Base-by-base conservation (phyloP, 2,329 filamentous ascomycete genomes). In the Colletotrichum trifolii region DNA sequence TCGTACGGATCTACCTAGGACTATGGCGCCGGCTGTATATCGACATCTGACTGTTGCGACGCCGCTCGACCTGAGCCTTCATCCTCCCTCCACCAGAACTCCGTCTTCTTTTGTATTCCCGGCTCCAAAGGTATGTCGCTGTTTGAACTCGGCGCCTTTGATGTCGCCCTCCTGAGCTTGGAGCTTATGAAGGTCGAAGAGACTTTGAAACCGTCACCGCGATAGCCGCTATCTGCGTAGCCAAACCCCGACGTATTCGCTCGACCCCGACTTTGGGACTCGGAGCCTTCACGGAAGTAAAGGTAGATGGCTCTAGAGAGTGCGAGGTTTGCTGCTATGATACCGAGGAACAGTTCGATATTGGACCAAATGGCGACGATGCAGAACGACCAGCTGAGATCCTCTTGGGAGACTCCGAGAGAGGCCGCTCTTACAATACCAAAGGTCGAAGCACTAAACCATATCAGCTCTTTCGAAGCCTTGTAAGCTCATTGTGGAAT, bases 311-410 rank as follows among this genome's bases (percentile, higher is more conserved):
- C 68, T 8, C 71, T 67, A 2, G 61, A 69, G 49, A 58, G 73
- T 69, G 53, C 70, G 3, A 73, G 69, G 25, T 74, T 74, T n/a
- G 72, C 77, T n/a, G 73, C 75, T 3, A 77, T 71, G 13, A 79
- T 77, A 34, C 76, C 78, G 1, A 80, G 69, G 15, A 74, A 74
- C 0, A 75, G 72, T 64, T 80, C 77, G 45, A 78, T 66, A 12
- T 78, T 72, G 11, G 73, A 77, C 76, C 76, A 79, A 43, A 78
- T 76, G 34, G 76, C 76, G 2, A 74, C 72, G 8, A 74, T 74
- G 50, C 70, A 71, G 45, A 74, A 77, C 1, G 71, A 67, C 71
- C 71, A 73, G 36, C 66, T 73, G 10, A 73, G 59, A 35, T 73
- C 71, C 0, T 46, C 50, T 0, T 68, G 70, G 2, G 60, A 60